Percentiles rank a stretch among this genome's conserved stretches.
Conservation (phyloP, 163 green algal species). For the Scenedesmus sp. region DNA sequence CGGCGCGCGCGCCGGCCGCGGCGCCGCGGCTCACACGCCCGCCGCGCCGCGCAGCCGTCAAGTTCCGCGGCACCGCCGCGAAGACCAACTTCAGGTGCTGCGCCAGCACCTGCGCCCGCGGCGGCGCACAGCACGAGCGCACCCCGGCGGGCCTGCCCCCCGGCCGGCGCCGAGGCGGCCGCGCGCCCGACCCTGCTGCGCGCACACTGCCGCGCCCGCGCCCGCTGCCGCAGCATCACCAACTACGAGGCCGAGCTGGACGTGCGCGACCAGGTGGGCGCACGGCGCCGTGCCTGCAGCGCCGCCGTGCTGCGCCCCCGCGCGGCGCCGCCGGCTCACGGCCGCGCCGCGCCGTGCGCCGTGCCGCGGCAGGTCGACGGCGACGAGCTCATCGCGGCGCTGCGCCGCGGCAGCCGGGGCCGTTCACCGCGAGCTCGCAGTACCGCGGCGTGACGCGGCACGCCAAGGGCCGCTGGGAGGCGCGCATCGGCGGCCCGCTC, state of each 20-base stretch:
- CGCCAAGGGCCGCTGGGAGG: slow-evolving; percentile 76
- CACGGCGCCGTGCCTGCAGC: neutral
- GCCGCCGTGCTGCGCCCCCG: neutral
- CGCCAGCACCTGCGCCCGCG: too few relatives aligned
- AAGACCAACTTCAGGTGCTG: slow-evolving; percentile 82
- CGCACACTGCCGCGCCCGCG: too few relatives aligned
- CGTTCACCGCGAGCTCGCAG: slow-evolving; percentile 53
- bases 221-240: slow-evolving; percentile 55
- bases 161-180: too few relatives aligned
- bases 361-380: slow-evolving; percentile 65
- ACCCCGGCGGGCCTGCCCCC: too few relatives aligned
- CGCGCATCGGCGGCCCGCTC: slow-evolving; percentile 69
- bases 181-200: too few relatives aligned
- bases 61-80: slow-evolving; percentile 67
- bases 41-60: slow-evolving; percentile 61
- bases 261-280: slow-evolving; percentile 63
- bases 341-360: neutral
- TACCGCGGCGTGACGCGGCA: slow-evolving; percentile 84
- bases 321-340: neutral
- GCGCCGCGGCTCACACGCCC: neutral
- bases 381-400: slow-evolving; percentile 78
- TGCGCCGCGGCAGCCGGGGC: slow-evolving; percentile 78
- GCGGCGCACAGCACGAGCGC: too few relatives aligned
- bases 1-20: too few relatives aligned
- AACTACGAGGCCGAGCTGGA: slow-evolving; percentile 72